phyloP scores from a whole-genome alignment of 2,329 filamentous ascomycete species.

The Ceratocystis destructans region DNA sequence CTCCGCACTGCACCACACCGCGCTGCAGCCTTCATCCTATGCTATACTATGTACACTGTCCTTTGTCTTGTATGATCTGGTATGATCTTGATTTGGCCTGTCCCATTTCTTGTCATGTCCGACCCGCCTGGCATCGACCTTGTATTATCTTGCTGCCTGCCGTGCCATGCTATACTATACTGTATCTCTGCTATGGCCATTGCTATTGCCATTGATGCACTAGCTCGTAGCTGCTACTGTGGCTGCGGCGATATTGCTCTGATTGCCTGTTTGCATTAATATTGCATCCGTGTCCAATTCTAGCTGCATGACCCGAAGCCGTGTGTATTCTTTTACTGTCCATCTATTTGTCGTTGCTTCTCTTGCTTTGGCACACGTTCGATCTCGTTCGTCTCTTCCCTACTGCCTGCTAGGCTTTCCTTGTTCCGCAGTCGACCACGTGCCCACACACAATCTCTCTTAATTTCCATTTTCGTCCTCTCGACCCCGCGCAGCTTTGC shows the following conservation, averaged over 20 bases:
- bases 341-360: background rate
- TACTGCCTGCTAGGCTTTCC: background rate
- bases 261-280: background rate
- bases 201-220: no score
- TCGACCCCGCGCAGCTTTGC: background rate
- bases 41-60: no score
- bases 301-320: background rate
- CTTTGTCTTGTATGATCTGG: no score
- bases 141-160: background rate
- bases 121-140: no score
- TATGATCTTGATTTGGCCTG: no score
- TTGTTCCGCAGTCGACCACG: background rate
- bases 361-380: background rate
- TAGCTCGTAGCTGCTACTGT: background rate
- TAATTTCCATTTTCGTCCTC: conserved; percentile 1
- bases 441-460: background rate
- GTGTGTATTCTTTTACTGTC: background rate
- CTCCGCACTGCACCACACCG: background rate
- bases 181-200: background rate
- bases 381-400: background rate
- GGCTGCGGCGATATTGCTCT: background rate
- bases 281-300: conserved; percentile 1
- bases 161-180: background rate
- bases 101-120: no score
- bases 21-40: background rate